A percentile compares a stretch with the other conserved stretches of the same genome.
Evolutionary conservation across 441 rosid genomes (phyloP).

Genomic region (Erodium texanum): DNA sequence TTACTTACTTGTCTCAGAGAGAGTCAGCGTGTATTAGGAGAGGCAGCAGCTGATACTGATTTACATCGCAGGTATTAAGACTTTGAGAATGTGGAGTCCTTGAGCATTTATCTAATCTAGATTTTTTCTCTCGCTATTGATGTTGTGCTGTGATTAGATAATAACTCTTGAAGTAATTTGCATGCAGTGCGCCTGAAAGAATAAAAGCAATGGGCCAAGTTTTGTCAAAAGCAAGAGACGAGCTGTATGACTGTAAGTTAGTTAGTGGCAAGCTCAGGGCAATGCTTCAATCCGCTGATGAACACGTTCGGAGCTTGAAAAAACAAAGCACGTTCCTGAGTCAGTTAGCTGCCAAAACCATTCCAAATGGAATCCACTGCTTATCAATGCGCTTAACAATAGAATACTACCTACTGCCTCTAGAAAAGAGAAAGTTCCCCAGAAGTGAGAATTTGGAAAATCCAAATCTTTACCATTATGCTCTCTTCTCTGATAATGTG

Average conservation of each 20-base stretch:
- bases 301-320: slow-evolving; percentile 91
- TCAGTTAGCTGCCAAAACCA: slow-evolving; percentile 78
- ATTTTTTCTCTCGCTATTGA: slow-evolving; percentile 6
- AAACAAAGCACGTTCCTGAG: slow-evolving; percentile 97
- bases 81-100: slow-evolving; percentile 4
- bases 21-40: slow-evolving; percentile 72
- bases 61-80: slow-evolving; percentile 54
- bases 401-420: slow-evolving; percentile 78
- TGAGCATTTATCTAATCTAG: slow-evolving; percentile 10
- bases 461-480: slow-evolving; percentile 71
- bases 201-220: slow-evolving; percentile 84
- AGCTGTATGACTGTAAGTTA: slow-evolving; percentile 82
- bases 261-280: slow-evolving; percentile 95
- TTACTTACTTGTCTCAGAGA: slow-evolving; percentile 71
- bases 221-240: slow-evolving; percentile 67
- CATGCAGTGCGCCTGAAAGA: slow-evolving; percentile 62
- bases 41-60: slow-evolving; percentile 68
- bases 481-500: slow-evolving; percentile 78
- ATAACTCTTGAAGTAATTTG: slow-evolving; percentile 7
- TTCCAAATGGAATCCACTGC: slow-evolving; percentile 86
- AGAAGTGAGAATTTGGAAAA: slow-evolving; percentile 72
- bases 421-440: slow-evolving; percentile 72
- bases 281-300: slow-evolving; percentile 95
- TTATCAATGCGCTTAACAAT: slow-evolving; percentile 90
- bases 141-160: slow-evolving; percentile 14